A percentile compares a stretch with the other conserved stretches of the same genome.
phyloP scores from a whole-genome alignment of 352 stramenopile genomes.

The Blastocystis hominis region DNA sequence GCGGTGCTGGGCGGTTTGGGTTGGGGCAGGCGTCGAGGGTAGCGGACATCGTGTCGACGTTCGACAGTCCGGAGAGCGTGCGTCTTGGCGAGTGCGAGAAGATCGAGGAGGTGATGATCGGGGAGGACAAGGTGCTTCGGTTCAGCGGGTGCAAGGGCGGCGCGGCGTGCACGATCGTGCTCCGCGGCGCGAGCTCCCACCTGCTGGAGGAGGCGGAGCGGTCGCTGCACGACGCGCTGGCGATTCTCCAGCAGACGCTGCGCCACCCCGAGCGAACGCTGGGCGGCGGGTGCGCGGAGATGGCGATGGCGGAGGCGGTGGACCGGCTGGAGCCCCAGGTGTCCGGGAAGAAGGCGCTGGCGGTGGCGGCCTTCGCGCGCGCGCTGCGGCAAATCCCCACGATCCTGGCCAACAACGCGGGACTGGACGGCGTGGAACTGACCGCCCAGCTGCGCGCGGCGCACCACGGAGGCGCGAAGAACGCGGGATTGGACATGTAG shows the following conservation, averaged over 20 bases:
- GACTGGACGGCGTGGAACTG: conserved; percentile 93
- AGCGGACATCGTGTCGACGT: conserved; percentile 86
- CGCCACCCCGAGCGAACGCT: conserved; percentile 88
- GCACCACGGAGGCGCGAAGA: conserved; percentile 78
- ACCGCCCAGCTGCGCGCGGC: conserved; percentile 83
- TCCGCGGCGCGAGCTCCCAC: conserved; percentile 84
- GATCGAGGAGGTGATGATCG: conserved; percentile 97
- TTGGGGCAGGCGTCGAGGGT: neutral
- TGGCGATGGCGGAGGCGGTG: conserved; percentile 82
- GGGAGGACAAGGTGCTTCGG: conserved; percentile 87
- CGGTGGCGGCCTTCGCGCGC: conserved; percentile 90
- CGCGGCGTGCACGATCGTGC: conserved; percentile 65
- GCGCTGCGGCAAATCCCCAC: conserved; percentile 88
- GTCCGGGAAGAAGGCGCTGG: conserved; percentile 89
- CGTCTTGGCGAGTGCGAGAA: conserved; percentile 87
- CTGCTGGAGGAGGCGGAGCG: conserved; percentile 96
- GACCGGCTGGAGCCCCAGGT: conserved; percentile 75
- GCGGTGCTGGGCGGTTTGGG: conserved; percentile 78
- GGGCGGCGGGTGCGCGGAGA: conserved; percentile 89
- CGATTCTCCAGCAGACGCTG: conserved; percentile 88
- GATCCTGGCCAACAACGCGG: conserved; percentile 97
- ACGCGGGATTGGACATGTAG: conserved; percentile 78
- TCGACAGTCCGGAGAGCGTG: conserved; percentile 91
- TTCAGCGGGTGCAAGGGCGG: conserved; percentile 87
- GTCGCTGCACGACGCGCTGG: conserved; percentile 93